Evolutionary conservation across 345 rosid species (phyloP).

Genomic region (Eucalyptus lansdowneana): DNA sequence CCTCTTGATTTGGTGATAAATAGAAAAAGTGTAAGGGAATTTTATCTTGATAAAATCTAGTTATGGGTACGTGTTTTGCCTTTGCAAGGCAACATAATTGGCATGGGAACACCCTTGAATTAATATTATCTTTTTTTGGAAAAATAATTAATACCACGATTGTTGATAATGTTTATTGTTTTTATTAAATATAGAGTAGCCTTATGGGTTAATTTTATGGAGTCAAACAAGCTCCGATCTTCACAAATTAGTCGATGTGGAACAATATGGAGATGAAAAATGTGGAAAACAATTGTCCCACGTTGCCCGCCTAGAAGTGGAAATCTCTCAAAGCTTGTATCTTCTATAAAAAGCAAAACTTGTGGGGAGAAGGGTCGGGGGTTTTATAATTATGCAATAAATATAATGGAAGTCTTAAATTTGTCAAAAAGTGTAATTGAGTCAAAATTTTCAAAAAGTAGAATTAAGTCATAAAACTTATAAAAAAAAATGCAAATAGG

Average conservation of each 20-base stretch:
- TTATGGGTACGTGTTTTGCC: not conserved
- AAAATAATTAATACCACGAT: not conserved
- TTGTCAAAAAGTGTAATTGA: no score
- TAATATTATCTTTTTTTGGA: not conserved
- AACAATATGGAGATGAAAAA: not conserved
- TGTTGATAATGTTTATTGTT: not conserved
- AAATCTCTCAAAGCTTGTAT: not conserved
- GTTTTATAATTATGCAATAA: no score
- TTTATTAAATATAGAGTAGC: not conserved
- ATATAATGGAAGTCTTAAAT: no score
- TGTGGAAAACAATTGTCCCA: not conserved
- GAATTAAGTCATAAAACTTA: no score
- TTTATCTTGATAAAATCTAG: not conserved
- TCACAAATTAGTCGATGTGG: not conserved
- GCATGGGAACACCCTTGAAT: not conserved
- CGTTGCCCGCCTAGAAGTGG: not conserved
- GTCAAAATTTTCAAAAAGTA: no score
- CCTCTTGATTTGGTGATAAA: not conserved
- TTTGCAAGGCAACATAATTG: not conserved
- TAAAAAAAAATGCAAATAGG: no score
- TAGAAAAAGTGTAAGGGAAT: not conserved
- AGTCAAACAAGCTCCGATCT: not conserved
- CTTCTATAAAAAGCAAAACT: not conserved
- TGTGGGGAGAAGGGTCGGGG: not conserved
- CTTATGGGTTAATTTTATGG: not conserved